Base-by-base conservation (phyloP, 352 stramenopile genomes). In the Blastocystis sp. region DNA sequence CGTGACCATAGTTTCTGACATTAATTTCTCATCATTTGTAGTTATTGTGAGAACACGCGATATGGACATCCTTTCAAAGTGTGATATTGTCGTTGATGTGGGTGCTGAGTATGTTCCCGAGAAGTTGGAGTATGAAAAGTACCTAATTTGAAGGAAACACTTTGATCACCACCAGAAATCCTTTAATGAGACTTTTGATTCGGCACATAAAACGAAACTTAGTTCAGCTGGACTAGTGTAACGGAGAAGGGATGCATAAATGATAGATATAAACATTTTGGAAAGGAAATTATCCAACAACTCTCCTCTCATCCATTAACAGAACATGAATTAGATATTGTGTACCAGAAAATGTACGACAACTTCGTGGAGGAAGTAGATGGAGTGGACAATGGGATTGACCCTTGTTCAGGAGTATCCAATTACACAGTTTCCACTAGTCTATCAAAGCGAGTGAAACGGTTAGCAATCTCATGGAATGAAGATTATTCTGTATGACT, bases 1-100 rank as follows among this genome's bases (percentile, higher is more conserved):
- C 65, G 2, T n/a, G 65, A 75, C 57, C 32, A 75, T 46, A 43
- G 65, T 75, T 21, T 27, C 43, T 54, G 12, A 57, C 9, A 0
- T 5, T n/a, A 43, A 32, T 52, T 39, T n/a, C 7, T 51, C 2
- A 51, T 75, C 11, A 73, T 35, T 21, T 27, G 32, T 56, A 75
- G 65, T 51, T 3, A 56, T 87, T 83, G 37, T 87, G 5, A 9
- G 77, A 81, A 87, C 77, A 0, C 77, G 77, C 0, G 63, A 87
- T 52, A 7, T 29, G 4, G 49, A 61, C 5, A 78, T 87, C 11
- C 57, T 87, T 5, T 21, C 77, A 4, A 49, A 87, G 32, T 87
- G 58, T 27, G 77, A 87, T 81, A 87, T 87, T 81, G 77, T 87
- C 14, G 77, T 87, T 0, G 77, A 87, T 65, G 77, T 87, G 14